Base-by-base conservation (phyloP, 768 basidiomycete genomes). In the Amanita jacksonii region DNA sequence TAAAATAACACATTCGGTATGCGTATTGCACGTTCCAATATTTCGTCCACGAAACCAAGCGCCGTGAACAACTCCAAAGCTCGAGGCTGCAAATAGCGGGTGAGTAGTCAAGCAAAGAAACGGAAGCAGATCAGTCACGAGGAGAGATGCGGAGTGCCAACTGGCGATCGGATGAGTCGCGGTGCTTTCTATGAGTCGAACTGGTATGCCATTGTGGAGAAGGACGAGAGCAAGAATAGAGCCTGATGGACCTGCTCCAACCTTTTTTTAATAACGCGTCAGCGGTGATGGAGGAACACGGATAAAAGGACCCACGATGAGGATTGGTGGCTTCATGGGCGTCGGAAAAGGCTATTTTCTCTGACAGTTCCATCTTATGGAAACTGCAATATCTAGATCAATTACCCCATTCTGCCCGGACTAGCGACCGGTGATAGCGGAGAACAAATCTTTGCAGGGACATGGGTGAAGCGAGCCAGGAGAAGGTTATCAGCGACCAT, bases 151-250 rank as follows among this genome's bases (percentile, higher is more conserved):
- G 3, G 56, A 57, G 3, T 62, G 64, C 2, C 71, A 64, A 46
- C 68, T 63, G 2, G 66, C 67, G 12, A 63, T 49, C 10, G 55
- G 61, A 8, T 63, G 59, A 0, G 57, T 40, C 0, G 58, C 51
- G 39, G 63, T 65, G 48, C 72, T 73, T 46, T 77, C 69, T 36
- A 78, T 68, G 20, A 79, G 66, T 15, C 73, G 69, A 5, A 77
- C 67, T 8, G 70, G 62, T 13, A 76, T 56, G 4, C 66, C 63
- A 54, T 73, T 72, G 16, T 61, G 60, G 12, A 69, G 52, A 19
- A 74, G 65, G 4, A 61, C 51, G 1, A 71, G 59, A 3, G 68
- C 70, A 39, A 64, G 58, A 37, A 70, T 64, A 4, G 72, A 58
- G 32, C 73, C 71, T 28, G 69, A 62, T 6, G 72, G 70, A 8